Base-by-base conservation (phyloP, 345 rosid species). In the Garcia nutans region DNA sequence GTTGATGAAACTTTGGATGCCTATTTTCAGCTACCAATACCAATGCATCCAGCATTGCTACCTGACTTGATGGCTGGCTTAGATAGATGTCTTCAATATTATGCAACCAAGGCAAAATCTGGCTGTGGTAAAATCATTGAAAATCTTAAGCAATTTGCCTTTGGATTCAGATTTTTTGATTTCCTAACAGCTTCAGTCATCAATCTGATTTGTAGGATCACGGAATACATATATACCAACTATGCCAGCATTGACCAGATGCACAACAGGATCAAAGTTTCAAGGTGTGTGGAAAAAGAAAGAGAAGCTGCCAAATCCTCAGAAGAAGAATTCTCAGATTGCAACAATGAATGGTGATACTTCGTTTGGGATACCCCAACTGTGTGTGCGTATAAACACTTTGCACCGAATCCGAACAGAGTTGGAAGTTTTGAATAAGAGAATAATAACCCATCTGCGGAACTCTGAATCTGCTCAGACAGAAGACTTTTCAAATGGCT, bases 241-340 rank as follows among this genome's bases (percentile, higher is more conserved):
- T 33, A 88, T 96, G 98, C 99, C 96, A 70, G 98, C 98, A 69
- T 85, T 92, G 74, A 92, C 98, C 45, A 86, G 99, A 80, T 93
- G 96, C 80, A 86, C 86, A 10, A 82, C 82, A 0, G 99, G 75
- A 64, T 91, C 98, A 58, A 96, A 93, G 82, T 93, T 95, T 76
- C 98, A 91, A 87, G 90, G 92, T 75, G 90, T 89, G 16, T 94
- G 94, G 90, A 96, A 89, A 88, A 96, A 92, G 88, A 96, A 93
- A 87, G 98, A 96, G 77, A 93, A 92, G 88, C 74, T 88, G 22
- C 81, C 89, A 6, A 85, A 83, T 65, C 70, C 82, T 79, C 97
- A 84, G 65, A 93, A 89, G 88, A 90, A 83, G 84, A 89, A 86
- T 83, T 83, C 99, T 79, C 97, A 93, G 87, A 91, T 85, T 41